Conservation (phyloP, 2,329 filamentous ascomycete species). For the Dactylellina sp. region DNA sequence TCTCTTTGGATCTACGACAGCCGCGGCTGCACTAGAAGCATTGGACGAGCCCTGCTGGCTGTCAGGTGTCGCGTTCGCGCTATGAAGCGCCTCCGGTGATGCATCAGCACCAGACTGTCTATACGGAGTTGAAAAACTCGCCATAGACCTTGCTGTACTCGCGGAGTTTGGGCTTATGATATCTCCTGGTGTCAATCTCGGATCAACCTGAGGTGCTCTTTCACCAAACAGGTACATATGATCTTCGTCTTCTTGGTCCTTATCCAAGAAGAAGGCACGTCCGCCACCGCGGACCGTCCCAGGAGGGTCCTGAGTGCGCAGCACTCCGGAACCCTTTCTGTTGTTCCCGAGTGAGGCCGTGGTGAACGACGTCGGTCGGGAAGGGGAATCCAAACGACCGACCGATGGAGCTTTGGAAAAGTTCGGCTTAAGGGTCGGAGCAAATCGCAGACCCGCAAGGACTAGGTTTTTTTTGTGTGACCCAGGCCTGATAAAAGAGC, state of each 20-base stretch:
- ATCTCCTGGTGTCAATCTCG: slow-evolving; percentile 27
- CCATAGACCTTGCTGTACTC: slow-evolving; percentile 49
- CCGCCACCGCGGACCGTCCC: slow-evolving; percentile 52
- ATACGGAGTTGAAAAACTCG: slow-evolving; percentile 55
- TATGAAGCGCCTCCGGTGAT: slow-evolving; percentile 47
- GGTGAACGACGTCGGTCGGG: slow-evolving; percentile 52
- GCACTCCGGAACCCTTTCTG: slow-evolving; percentile 48
- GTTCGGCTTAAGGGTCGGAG: slow-evolving; percentile 15
- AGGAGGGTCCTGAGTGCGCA: slow-evolving; percentile 51
- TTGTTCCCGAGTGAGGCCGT: slow-evolving; percentile 54
- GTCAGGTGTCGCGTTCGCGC: slow-evolving; percentile 51
- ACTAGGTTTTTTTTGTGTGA: slow-evolving; percentile 21
- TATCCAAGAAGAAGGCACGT: slow-evolving; percentile 49
- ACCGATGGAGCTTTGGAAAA: slow-evolving; percentile 29
- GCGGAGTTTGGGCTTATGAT: slow-evolving; percentile 51
- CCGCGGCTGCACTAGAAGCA: slow-evolving; percentile 17
- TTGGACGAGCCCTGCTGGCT: slow-evolving; percentile 39
- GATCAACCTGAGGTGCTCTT: slow-evolving; percentile 9
- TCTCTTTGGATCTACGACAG: slow-evolving; percentile 71
- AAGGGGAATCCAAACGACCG: slow-evolving; percentile 29
- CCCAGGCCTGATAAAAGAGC: slow-evolving; percentile 40
- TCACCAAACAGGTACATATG: slow-evolving; percentile 45
- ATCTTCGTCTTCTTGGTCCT: slow-evolving; percentile 32
- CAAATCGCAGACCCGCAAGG: slow-evolving; percentile 20
- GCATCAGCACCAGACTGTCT: slow-evolving; percentile 38